Conservation (phyloP, 495 filamentous ascomycete species). For the Trichoderma orchidacearum region DNA sequence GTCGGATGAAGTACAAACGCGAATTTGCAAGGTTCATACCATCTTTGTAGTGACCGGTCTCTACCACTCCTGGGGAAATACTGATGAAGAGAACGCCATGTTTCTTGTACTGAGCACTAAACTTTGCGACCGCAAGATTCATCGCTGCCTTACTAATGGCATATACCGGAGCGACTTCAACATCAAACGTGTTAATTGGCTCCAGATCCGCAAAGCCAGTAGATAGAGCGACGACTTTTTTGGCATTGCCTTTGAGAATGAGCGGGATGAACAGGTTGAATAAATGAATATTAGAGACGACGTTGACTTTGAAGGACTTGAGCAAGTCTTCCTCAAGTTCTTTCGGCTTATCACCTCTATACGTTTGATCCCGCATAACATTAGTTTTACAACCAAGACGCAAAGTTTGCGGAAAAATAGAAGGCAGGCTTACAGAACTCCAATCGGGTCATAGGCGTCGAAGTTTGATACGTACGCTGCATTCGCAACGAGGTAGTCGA, state of each 20-base stretch:
- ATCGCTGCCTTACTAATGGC: slow-evolving; percentile 19
- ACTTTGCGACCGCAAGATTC: slow-evolving; percentile 28
- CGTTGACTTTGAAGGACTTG: slow-evolving; percentile 29
- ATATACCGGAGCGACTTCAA: slow-evolving; percentile 10
- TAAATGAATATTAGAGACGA: slow-evolving; percentile 31
- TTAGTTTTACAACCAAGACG: too few species aligned
- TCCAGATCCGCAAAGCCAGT: slow-evolving; percentile 28
- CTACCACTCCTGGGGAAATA: slow-evolving; percentile 14
- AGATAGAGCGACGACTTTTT: slow-evolving; percentile 43
- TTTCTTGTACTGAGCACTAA: slow-evolving; percentile 30
- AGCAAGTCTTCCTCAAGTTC: slow-evolving; percentile 10
- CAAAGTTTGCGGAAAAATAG: too few species aligned
- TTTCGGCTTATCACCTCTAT: slow-evolving; percentile 15
- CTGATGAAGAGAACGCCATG: slow-evolving; percentile 35
- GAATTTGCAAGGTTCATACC: neutral
- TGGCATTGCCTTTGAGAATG: slow-evolving; percentile 29
- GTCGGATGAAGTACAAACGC: neutral
- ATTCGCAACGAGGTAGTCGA: slow-evolving; percentile 43
- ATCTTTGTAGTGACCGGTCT: slow-evolving; percentile 10
- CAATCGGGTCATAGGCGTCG: neutral
- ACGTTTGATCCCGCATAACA: neutral
- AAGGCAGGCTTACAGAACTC: neutral
- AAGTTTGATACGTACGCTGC: slow-evolving; percentile 11
- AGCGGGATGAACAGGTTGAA: slow-evolving; percentile 41
- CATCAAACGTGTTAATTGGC: slow-evolving; percentile 10